Percentiles rank a stretch among this genome's conserved stretches.
phyloP scores from a whole-genome alignment of 371 early-diverging fungal genomes.

The Rhizopus sp. region DNA sequence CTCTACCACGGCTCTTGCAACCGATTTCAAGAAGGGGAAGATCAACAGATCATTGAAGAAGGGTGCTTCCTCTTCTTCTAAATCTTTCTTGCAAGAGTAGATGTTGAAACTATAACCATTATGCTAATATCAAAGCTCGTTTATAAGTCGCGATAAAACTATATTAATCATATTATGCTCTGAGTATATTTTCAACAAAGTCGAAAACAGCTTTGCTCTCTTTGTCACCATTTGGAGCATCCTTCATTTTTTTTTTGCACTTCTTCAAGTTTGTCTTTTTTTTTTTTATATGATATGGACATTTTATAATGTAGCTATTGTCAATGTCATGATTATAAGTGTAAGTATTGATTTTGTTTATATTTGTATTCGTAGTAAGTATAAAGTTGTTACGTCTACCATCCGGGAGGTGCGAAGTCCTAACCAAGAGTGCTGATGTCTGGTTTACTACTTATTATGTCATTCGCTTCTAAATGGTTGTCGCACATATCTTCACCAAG shows the following conservation, averaged over 20 bases:
- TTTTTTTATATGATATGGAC: too few species aligned
- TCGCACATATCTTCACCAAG: not conserved
- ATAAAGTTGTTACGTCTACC: too few species aligned
- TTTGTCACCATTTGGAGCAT: slow-evolving; percentile 1
- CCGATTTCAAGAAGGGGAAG: not conserved
- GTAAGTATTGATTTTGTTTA: too few species aligned
- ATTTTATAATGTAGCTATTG: too few species aligned
- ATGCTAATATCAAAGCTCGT: not conserved
- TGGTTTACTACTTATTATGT: too few species aligned
- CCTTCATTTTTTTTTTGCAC: slow-evolving; percentile 1
- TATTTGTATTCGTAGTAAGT: too few species aligned
- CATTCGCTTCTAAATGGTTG: not conserved
- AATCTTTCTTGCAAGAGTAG: slow-evolving; percentile 1
- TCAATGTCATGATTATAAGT: too few species aligned
- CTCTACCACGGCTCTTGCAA: not conserved
- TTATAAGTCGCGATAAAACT: not conserved
- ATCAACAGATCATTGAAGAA: slow-evolving; percentile 4
- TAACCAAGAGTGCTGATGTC: too few species aligned
- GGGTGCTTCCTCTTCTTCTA: not conserved
- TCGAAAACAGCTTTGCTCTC: slow-evolving; percentile 1
- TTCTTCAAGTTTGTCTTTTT: not conserved
- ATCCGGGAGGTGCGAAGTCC: too few species aligned
- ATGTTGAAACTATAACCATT: not conserved
- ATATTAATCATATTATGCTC: not conserved
- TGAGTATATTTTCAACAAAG: not conserved